phyloP scores from a whole-genome alignment of 225 moss, liverwort and hornwort genomes.

The Marchantia paleacea region DNA sequence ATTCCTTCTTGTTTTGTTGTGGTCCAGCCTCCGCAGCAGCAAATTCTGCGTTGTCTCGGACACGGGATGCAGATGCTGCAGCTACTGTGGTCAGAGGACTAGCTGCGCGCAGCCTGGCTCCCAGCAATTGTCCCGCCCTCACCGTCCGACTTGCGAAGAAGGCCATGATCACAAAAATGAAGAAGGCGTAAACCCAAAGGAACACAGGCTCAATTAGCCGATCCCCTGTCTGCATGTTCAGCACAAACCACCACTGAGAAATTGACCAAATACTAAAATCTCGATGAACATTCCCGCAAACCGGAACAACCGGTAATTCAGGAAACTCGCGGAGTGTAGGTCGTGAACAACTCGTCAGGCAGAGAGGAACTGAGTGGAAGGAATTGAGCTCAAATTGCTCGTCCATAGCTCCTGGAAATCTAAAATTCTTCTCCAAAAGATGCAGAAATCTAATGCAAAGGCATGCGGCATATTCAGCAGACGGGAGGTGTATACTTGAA shows the following conservation, averaged over 20 bases:
- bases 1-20: constrained; percentile 26
- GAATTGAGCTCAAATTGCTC: too few relatives aligned
- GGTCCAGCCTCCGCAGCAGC: constrained; percentile 2
- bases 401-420: too few relatives aligned
- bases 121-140: constrained; percentile 26
- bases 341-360: too few relatives aligned
- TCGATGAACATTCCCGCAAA: too few relatives aligned
- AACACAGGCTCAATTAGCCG: constrained; percentile 7
- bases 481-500: constrained; percentile 1
- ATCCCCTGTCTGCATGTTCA: constrained; percentile 10
- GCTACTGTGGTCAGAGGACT: constrained; percentile 15
- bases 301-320: too few relatives aligned
- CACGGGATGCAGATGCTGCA: constrained; percentile 13
- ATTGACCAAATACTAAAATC: too few relatives aligned
- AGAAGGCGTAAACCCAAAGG: background rate
- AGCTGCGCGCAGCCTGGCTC: constrained; percentile 25
- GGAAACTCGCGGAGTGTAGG: too few relatives aligned
- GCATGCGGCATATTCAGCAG: background rate
- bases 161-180: constrained; percentile 20
- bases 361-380: too few relatives aligned
- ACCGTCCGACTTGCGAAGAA: constrained; percentile 30
- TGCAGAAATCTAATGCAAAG: too few relatives aligned
- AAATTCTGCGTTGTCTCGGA: constrained; percentile 15
- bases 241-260: background rate
- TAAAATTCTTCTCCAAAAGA: too few relatives aligned